A percentile compares a stretch with the other conserved stretches of the same genome.
Evolutionary conservation across 805 yeast genomes (phyloP).

Genomic region (Ogataea parapolymorpha): DNA sequence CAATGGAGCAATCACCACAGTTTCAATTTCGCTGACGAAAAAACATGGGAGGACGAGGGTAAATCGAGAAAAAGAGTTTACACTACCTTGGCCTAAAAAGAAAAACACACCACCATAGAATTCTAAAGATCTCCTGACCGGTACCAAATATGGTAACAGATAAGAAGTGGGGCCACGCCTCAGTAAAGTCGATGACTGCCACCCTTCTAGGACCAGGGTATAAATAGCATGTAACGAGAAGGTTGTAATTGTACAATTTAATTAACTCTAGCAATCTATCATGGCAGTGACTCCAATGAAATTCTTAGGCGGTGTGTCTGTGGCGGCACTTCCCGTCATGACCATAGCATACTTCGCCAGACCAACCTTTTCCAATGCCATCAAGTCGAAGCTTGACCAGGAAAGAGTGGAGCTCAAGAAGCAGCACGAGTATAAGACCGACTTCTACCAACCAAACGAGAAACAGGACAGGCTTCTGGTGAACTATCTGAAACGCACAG

Average conservation of each 20-base stretch:
- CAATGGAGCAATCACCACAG: conserved; percentile 81
- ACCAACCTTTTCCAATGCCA: conserved; percentile 36
- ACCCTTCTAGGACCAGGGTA: background rate
- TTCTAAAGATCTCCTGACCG: conserved; percentile 1
- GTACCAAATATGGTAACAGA: background rate
- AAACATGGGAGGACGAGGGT: conserved; percentile 43
- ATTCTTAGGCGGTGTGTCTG: conserved; percentile 27
- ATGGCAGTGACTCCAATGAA: conserved; percentile 31
- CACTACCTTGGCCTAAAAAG: conserved; percentile 11
- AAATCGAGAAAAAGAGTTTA: conserved; percentile 70
- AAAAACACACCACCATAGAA: conserved; percentile 1
- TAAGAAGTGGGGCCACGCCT: conserved; percentile 3
- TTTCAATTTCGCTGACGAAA: conserved; percentile 68
- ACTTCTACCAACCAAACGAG: conserved; percentile 22
- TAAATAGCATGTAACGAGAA: background rate
- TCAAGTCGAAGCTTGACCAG: conserved; percentile 32
- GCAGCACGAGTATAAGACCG: conserved; percentile 27
- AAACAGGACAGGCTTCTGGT: conserved; percentile 26
- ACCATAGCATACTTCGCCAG: conserved; percentile 27
- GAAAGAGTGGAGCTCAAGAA: conserved; percentile 30
- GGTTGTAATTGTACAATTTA: background rate
- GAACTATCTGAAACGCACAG: conserved; percentile 26
- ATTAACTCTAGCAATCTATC: background rate
- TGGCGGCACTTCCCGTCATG: conserved; percentile 30
- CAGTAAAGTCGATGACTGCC: background rate